Percentiles rank a stretch among this genome's conserved stretches.
phyloP scores from a whole-genome alignment of 2,329 filamentous ascomycete species.

The Paramyrothecium sp. region DNA sequence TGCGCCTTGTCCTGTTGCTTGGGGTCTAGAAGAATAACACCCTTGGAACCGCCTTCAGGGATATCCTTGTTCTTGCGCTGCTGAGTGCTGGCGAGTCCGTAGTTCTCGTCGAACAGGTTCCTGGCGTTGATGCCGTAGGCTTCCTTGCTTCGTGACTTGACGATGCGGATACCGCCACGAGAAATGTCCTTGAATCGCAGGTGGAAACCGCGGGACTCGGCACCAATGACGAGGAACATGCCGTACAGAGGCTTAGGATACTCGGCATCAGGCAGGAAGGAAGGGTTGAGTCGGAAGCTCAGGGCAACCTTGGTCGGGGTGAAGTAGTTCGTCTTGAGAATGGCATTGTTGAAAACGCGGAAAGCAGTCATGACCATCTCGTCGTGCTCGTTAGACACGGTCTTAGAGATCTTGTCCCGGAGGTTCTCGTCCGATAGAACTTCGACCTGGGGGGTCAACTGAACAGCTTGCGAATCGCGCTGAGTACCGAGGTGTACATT shows the following conservation, averaged over 20 bases:
- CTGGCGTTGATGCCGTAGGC: constrained; percentile 95
- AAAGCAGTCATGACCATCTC: constrained; percentile 98
- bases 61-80: constrained; percentile 99
- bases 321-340: constrained; percentile 96
- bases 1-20: constrained; percentile 90
- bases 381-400: constrained; percentile 90
- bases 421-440: constrained; percentile 75
- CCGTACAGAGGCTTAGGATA: constrained; percentile 93
- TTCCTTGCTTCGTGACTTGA: constrained; percentile 96
- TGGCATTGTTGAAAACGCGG: constrained; percentile 88
- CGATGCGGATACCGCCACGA: constrained; percentile 94
- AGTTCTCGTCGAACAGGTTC: constrained; percentile 97
- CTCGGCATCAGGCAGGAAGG: constrained; percentile 85
- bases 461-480: constrained; percentile 47
- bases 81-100: constrained; percentile 95
- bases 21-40: constrained; percentile 90
- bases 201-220: constrained; percentile 96
- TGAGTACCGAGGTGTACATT: constrained; percentile 70
- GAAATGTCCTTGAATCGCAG: constrained; percentile 96
- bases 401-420: constrained; percentile 73
- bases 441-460: constrained; percentile 57
- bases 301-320: constrained; percentile 97
- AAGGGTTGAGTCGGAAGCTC: constrained; percentile 89
- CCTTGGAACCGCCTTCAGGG: constrained; percentile 95
- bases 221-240: constrained; percentile 98